phyloP scores from a whole-genome alignment of 768 basidiomycete genomes.

The Tricholoma terreum region DNA sequence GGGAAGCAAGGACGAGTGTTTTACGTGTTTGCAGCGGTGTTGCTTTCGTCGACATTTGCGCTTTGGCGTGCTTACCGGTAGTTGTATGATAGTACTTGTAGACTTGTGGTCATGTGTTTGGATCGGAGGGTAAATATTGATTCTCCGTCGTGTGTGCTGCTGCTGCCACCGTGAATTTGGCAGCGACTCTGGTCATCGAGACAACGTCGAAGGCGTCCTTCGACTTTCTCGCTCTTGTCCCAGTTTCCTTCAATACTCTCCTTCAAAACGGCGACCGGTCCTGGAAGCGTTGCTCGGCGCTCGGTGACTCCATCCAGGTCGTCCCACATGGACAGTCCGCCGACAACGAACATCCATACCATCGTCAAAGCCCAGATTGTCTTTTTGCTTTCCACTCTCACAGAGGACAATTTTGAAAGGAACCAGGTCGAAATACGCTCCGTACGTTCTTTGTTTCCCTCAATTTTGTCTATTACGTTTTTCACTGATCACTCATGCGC shows the following conservation, averaged over 20 bases:
- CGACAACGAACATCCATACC: conserved; percentile 83
- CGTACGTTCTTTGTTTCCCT: conserved; percentile 48
- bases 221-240: conserved; percentile 27
- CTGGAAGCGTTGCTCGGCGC: conserved; percentile 67
- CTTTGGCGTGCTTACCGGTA: conserved; percentile 39
- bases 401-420: conserved; percentile 95
- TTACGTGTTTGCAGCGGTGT: conserved; percentile 69
- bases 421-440: conserved; percentile 94
- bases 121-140: conserved; percentile 27
- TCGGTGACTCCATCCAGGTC: conserved; percentile 77
- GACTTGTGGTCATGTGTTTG: not conserved
- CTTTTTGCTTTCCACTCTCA: conserved; percentile 92
- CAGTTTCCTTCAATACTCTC: conserved; percentile 38
- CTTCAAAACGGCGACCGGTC: conserved; percentile 69
- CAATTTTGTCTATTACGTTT: conserved; percentile 2
- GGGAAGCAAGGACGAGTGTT: conserved; percentile 85
- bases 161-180: conserved; percentile 18
- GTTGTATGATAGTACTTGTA: conserved; percentile 12
- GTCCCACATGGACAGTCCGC: conserved; percentile 85
- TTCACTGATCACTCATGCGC: conserved; percentile 18
- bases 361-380: conserved; percentile 98
- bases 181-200: conserved; percentile 39
- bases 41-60: conserved; percentile 39
- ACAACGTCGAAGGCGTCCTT: conserved; percentile 43
- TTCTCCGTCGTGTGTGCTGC: conserved; percentile 30